A percentile compares a stretch with the other conserved stretches of the same genome.
Evolutionary conservation across 164 flowering plant species (phyloP).

Genomic region (Sedum album): DNA sequence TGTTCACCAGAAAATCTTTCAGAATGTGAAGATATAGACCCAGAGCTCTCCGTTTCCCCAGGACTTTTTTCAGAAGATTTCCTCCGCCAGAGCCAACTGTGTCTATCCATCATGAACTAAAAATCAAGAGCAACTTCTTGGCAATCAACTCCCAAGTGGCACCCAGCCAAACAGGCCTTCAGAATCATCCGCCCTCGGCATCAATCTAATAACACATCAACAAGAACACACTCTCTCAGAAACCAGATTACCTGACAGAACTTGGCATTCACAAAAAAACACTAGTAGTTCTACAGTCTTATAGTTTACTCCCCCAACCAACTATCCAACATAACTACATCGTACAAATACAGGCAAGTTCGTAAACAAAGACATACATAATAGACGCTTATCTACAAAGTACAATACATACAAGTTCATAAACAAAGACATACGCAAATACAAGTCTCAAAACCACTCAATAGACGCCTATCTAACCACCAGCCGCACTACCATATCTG

Average conservation of each 20-base stretch:
- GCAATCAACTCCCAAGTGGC: background rate
- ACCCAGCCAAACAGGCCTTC: background rate
- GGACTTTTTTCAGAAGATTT: constrained; percentile 51
- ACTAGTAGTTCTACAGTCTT: no score
- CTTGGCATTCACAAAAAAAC: no score
- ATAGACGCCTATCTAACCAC: background rate
- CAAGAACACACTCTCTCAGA: background rate
- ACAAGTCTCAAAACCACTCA: background rate
- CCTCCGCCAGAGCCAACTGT: constrained; percentile 57
- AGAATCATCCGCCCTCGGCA: constrained; percentile 8
- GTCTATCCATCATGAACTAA: constrained; percentile 32
- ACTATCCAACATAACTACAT: constrained; percentile 3
- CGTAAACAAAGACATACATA: background rate
- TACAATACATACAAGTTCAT: background rate
- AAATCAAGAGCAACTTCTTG: background rate
- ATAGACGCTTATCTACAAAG: background rate
- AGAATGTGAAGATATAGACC: constrained; percentile 52
- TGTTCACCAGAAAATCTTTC: constrained; percentile 58
- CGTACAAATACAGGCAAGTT: background rate
- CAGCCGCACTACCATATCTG: background rate
- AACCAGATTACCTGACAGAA: no score
- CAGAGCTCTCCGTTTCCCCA: constrained; percentile 54
- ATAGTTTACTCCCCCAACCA: constrained; percentile 17
- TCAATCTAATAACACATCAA: constrained; percentile 4
- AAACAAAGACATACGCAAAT: background rate